phyloP scores from a whole-genome alignment of 1,284 basidiomycete genomes.

The Cutaneotrichosporon arboriforme region DNA sequence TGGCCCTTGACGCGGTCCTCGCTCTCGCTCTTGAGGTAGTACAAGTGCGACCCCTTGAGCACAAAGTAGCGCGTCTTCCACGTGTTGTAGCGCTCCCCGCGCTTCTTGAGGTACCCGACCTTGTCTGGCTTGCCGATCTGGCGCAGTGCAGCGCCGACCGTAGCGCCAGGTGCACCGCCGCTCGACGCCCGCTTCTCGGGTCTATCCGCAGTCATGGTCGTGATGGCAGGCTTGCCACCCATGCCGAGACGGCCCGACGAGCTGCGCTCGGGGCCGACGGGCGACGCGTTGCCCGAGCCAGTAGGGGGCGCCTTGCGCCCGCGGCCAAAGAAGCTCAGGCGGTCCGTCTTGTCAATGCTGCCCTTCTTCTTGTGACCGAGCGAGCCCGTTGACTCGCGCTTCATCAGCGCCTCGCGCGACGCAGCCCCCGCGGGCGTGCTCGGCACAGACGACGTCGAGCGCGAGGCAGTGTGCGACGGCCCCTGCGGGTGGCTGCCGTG shows the following conservation, averaged over 20 bases:
- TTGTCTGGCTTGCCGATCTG: conserved; percentile 86
- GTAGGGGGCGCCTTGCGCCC: conserved; percentile 66
- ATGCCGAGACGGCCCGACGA: conserved; percentile 25
- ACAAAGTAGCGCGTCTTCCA: conserved; percentile 94
- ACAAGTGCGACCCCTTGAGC: conserved; percentile 86
- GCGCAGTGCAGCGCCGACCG: conserved; percentile 57
- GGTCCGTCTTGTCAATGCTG: conserved; percentile 46
- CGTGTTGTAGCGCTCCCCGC: conserved; percentile 82
- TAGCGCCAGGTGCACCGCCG: background rate
- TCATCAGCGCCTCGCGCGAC: conserved; percentile 18
- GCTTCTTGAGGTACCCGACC: conserved; percentile 92
- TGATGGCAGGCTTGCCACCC: conserved; percentile 10
- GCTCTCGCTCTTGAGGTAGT: conserved; percentile 69
- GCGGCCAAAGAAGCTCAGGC: conserved; percentile 64
- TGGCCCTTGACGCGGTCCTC: conserved; percentile 94
- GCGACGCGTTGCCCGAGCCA: conserved; percentile 14
- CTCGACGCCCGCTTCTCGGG: conserved; percentile 37
- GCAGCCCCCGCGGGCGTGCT: conserved; percentile 6
- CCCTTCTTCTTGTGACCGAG: conserved; percentile 46
- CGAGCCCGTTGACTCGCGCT: conserved; percentile 42
- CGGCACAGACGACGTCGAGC: conserved; percentile 7
- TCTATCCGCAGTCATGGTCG: conserved; percentile 16
- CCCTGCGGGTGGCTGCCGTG: background rate
- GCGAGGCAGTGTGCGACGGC: background rate
- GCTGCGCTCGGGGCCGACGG: conserved; percentile 13